A percentile compares a stretch with the other conserved stretches of the same genome.
Evolutionary conservation across 352 stramenopile genomes (phyloP).

Genomic region (Globisporangium viniferum): DNA sequence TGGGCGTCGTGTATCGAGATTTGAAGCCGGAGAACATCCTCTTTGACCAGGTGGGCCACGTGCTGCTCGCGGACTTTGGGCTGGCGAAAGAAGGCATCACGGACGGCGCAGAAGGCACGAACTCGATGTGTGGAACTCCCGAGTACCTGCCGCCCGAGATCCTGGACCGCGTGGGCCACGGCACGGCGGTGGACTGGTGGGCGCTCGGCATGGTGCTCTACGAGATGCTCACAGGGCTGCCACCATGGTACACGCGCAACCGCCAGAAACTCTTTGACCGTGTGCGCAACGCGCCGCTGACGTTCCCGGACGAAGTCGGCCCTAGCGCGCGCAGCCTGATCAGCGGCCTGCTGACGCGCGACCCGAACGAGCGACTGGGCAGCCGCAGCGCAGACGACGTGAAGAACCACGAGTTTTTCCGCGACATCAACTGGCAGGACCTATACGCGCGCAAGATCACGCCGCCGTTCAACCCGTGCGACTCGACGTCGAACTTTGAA

Average conservation of each 20-base stretch:
- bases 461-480: conserved; percentile 86
- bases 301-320: conserved; percentile 85
- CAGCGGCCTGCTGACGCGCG: conserved; percentile 69
- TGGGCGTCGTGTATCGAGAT: conserved; percentile 88
- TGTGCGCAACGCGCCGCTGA: conserved; percentile 84
- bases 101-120: conserved; percentile 76
- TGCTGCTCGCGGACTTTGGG: conserved; percentile 84
- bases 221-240: conserved; percentile 92
- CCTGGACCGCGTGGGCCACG: conserved; percentile 84
- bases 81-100: conserved; percentile 86
- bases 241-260: conserved; percentile 92
- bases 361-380: conserved; percentile 77
- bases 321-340: conserved; percentile 78
- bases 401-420: conserved; percentile 86
- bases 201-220: conserved; percentile 91
- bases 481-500: conserved; percentile 46
- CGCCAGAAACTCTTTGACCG: conserved; percentile 91
- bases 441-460: conserved; percentile 81
- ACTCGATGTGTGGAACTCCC: conserved; percentile 89
- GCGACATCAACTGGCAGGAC: conserved; percentile 75
- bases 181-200: conserved; percentile 92
- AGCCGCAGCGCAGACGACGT: conserved; percentile 77
- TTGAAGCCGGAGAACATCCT: conserved; percentile 87
- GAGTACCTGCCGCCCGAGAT: conserved; percentile 94
- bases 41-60: conserved; percentile 75